phyloP scores from a whole-genome alignment of 2,329 filamentous ascomycete species.

The Drechslerella stenobrocha region DNA sequence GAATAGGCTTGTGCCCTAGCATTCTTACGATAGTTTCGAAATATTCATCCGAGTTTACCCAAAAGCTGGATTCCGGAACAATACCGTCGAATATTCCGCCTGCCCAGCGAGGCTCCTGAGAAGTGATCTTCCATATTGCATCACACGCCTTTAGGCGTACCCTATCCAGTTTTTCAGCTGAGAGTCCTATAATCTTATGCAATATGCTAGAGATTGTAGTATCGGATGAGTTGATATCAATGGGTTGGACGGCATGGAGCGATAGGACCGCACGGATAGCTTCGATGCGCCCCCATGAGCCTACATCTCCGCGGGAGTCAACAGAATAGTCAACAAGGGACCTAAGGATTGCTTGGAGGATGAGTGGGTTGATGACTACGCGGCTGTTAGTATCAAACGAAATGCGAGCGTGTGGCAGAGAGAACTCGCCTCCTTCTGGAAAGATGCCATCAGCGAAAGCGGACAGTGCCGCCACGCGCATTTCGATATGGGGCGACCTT shows the following conservation, averaged over 20 bases:
- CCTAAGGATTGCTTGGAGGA: conserved; percentile 27
- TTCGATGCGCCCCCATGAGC: conserved; percentile 79
- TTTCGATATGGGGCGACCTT: conserved; percentile 48
- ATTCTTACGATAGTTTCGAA: conserved; percentile 63
- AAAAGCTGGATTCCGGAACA: conserved; percentile 35
- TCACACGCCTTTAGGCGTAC: conserved; percentile 71
- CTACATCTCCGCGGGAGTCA: conserved; percentile 84
- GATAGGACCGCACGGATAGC: conserved; percentile 69
- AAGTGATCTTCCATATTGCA: conserved; percentile 59
- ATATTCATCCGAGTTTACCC: conserved; percentile 62
- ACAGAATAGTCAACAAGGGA: conserved; percentile 88
- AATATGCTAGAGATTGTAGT: conserved; percentile 44
- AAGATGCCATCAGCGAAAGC: conserved; percentile 48
- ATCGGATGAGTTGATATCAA: conserved; percentile 26
- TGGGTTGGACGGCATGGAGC: conserved; percentile 24
- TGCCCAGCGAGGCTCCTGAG: conserved; percentile 49
- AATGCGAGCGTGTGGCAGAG: background rate
- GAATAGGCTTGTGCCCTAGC: conserved; percentile 56
- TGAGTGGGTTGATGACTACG: conserved; percentile 32
- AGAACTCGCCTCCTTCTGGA: conserved; percentile 28
- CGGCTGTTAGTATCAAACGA: conserved; percentile 1
- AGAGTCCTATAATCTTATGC: conserved; percentile 64
- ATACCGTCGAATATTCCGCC: conserved; percentile 47
- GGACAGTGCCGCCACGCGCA: conserved; percentile 52
- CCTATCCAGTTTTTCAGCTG: conserved; percentile 86